Conservation (phyloP, 2,329 filamentous ascomycete species). For the Hypoxylon sp. region DNA sequence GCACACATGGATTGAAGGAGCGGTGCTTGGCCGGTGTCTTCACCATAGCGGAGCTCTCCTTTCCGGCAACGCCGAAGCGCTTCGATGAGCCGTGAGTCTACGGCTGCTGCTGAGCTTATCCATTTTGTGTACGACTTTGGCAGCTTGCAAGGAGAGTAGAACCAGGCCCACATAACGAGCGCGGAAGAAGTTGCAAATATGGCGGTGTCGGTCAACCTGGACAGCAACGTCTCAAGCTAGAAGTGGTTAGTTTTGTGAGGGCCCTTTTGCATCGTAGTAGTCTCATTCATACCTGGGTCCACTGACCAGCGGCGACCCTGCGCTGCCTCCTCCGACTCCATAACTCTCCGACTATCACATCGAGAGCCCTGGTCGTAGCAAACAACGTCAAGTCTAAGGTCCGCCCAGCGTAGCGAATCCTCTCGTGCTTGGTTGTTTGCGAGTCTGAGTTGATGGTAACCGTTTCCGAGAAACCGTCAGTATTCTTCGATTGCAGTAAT, state of each 20-base stretch:
- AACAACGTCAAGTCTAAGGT: slow-evolving; percentile 89
- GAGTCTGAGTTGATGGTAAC: slow-evolving; percentile 50
- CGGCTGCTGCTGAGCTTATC: slow-evolving; percentile 81
- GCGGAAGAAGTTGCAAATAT: slow-evolving; percentile 80
- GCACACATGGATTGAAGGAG: slow-evolving; percentile 78
- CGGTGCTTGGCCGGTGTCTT: slow-evolving; percentile 76
- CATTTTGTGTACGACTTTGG: slow-evolving; percentile 82
- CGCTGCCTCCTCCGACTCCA: slow-evolving; percentile 68
- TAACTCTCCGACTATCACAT: slow-evolving; percentile 74
- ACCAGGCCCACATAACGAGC: slow-evolving; percentile 90
- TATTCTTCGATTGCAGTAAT: slow-evolving; percentile 69
- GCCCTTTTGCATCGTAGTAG: not conserved
- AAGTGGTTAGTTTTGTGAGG: slow-evolving; percentile 38
- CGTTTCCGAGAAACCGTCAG: slow-evolving; percentile 58
- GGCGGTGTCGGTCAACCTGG: slow-evolving; percentile 70
- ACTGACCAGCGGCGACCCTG: slow-evolving; percentile 58
- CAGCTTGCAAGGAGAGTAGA: slow-evolving; percentile 78
- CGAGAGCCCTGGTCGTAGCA: slow-evolving; percentile 76
- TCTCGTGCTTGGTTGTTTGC: slow-evolving; percentile 35
- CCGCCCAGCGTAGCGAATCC: slow-evolving; percentile 67
- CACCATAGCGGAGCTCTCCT: slow-evolving; percentile 76
- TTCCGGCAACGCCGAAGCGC: slow-evolving; percentile 75
- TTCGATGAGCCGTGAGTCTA: slow-evolving; percentile 80
- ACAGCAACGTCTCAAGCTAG: slow-evolving; percentile 57
- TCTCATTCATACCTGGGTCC: slow-evolving; percentile 59